phyloP scores from a whole-genome alignment of 23 red algal species.

The Agarophyton chilense region DNA sequence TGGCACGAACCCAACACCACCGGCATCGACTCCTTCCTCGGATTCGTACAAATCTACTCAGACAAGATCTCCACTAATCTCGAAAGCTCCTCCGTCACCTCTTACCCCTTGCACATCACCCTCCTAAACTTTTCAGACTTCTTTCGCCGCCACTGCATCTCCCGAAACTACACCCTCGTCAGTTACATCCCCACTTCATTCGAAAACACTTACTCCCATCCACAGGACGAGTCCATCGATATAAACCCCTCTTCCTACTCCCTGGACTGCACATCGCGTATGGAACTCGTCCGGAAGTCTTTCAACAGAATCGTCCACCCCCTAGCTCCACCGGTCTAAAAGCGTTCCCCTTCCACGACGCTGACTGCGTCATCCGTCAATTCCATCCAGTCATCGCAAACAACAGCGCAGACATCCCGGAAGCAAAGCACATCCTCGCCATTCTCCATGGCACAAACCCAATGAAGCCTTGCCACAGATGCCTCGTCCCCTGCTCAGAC shows the following conservation, averaged over 20 bases:
- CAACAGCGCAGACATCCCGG: constrained; percentile 13
- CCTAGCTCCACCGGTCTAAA: neutral
- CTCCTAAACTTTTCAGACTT: neutral
- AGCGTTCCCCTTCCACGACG: neutral
- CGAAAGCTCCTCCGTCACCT: neutral
- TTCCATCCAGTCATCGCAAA: neutral
- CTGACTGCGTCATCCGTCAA: neutral
- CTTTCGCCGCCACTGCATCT: neutral
- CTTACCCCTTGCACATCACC: neutral
- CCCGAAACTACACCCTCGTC: neutral
- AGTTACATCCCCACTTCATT: neutral
- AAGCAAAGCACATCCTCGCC: constrained; percentile 1
- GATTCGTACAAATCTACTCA: neutral
- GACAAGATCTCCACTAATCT: neutral
- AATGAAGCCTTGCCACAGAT: neutral
- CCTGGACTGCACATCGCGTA: neutral
- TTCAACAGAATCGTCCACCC: neutral
- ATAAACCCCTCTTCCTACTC: no score
- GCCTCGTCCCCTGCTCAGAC: neutral
- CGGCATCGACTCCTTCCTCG: neutral
- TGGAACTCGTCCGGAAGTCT: neutral
- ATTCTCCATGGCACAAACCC: neutral
- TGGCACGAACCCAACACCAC: no score
- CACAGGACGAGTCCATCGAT: no score
- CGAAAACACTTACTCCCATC: neutral